Conservation (phyloP, 1,284 basidiomycete species). For the Ustilago vetiveriae region DNA sequence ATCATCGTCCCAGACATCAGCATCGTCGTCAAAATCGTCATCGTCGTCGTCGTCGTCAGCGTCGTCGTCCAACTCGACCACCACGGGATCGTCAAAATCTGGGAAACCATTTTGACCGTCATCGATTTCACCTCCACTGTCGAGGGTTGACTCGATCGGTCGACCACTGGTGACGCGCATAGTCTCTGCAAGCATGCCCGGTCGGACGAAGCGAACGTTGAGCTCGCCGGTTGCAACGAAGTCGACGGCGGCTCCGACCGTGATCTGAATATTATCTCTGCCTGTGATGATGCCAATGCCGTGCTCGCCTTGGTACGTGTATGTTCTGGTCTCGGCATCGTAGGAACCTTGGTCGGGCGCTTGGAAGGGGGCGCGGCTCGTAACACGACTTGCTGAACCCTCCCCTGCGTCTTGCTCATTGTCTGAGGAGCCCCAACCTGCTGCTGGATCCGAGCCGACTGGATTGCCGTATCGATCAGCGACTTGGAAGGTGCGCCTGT, state of each 20-base stretch:
- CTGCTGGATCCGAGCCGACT: background rate
- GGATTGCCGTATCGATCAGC: slow-evolving; percentile 41
- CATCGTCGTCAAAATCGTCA: slow-evolving; percentile 35
- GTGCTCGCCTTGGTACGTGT: slow-evolving; percentile 28
- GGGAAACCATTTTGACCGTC: too few species aligned
- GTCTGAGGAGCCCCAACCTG: slow-evolving; percentile 22
- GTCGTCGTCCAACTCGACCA: slow-evolving; percentile 1
- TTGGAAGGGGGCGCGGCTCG: slow-evolving; percentile 16
- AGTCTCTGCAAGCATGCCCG: slow-evolving; percentile 23
- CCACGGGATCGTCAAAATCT: too few species aligned
- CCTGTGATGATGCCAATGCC: slow-evolving; percentile 25
- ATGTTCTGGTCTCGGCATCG: slow-evolving; percentile 24
- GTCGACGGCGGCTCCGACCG: slow-evolving; percentile 22
- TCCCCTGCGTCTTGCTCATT: slow-evolving; percentile 3
- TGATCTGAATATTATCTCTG: slow-evolving; percentile 20
- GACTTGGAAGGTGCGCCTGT: slow-evolving; percentile 30
- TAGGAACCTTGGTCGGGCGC: slow-evolving; percentile 19
- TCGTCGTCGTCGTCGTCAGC: slow-evolving; percentile 20
- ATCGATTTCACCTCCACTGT: background rate
- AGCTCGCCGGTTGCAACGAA: slow-evolving; percentile 27
- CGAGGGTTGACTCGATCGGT: background rate
- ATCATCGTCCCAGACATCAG: slow-evolving; percentile 24
- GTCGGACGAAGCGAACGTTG: slow-evolving; percentile 29
- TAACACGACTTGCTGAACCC: background rate
- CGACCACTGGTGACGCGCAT: slow-evolving; percentile 31